A percentile compares a stretch with the other conserved stretches of the same genome.
phyloP scores from a whole-genome alignment of 2,329 filamentous ascomycete genomes.

The Simplicillium sp. region DNA sequence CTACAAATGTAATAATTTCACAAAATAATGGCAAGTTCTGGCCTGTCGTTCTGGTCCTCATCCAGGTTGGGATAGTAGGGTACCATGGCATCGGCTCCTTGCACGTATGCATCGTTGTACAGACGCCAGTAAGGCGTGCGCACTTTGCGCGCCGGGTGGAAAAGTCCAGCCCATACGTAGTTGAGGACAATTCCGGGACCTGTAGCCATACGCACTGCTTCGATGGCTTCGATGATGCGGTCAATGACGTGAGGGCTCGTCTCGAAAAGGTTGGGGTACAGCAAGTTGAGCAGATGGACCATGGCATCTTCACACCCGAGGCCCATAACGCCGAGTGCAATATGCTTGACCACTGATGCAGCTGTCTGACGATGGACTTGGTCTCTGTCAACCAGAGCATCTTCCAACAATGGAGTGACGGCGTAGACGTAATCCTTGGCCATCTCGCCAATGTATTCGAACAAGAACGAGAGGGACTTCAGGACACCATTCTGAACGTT shows the following conservation, averaged over 20 bases:
- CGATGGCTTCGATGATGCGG: slow-evolving; percentile 93
- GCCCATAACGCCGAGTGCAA: slow-evolving; percentile 93
- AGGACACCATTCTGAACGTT: slow-evolving; percentile 98
- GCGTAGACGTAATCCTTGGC: slow-evolving; percentile 99
- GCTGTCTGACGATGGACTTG: slow-evolving; percentile 97
- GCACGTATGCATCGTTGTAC: slow-evolving; percentile 95
- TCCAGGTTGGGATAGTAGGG: slow-evolving; percentile 88
- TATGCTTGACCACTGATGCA: slow-evolving; percentile 93
- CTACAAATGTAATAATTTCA: slow-evolving; percentile 29
- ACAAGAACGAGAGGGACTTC: slow-evolving; percentile 93
- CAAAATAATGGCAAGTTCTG: slow-evolving; percentile 76
- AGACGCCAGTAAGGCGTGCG: slow-evolving; percentile 90
- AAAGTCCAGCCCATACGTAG: slow-evolving; percentile 95
- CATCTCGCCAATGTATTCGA: slow-evolving; percentile 99
- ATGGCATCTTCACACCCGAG: slow-evolving; percentile 97
- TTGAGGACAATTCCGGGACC: slow-evolving; percentile 91
- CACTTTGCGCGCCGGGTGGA: slow-evolving; percentile 94
- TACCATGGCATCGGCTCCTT: slow-evolving; percentile 87
- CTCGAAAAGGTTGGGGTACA: slow-evolving; percentile 96
- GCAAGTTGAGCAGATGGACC: slow-evolving; percentile 90
- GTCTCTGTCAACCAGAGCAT: slow-evolving; percentile 93
- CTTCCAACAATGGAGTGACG: slow-evolving; percentile 88
- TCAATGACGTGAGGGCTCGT: slow-evolving; percentile 98
- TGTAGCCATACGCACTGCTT: slow-evolving; percentile 87
- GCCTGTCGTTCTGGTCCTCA: slow-evolving; percentile 68